Conservation (phyloP, 2,329 filamentous ascomycete species). For the Ascochyta fabae region DNA sequence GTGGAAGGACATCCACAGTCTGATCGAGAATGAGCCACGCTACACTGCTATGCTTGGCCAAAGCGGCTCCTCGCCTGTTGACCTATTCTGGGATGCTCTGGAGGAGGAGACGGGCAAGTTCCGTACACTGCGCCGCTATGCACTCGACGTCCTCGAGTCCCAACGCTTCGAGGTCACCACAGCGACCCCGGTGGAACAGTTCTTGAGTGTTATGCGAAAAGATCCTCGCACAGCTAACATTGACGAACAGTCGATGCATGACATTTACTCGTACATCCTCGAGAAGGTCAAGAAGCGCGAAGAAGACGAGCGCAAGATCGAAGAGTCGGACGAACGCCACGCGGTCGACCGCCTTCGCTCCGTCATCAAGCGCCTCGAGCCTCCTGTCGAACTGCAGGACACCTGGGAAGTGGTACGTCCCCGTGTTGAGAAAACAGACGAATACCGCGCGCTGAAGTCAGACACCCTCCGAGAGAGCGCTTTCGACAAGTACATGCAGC, state of each 20-base stretch:
- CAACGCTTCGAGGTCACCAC: conserved; percentile 89
- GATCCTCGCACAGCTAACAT: conserved; percentile 89
- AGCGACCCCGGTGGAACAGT: conserved; percentile 88
- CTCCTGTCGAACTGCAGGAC: conserved; percentile 77
- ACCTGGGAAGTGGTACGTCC: conserved; percentile 87
- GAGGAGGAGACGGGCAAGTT: conserved; percentile 93
- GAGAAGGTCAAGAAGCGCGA: conserved; percentile 83
- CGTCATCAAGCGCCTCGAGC: conserved; percentile 87
- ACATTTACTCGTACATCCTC: conserved; percentile 87
- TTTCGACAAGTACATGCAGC: conserved; percentile 90
- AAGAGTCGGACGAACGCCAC: conserved; percentile 84
- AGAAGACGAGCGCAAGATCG: conserved; percentile 81
- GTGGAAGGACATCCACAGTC: conserved; percentile 80
- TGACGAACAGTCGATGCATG: conserved; percentile 75
- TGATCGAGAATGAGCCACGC: conserved; percentile 80
- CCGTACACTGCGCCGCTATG: conserved; percentile 79
- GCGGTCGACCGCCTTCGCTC: conserved; percentile 84
- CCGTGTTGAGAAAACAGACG: conserved; percentile 79
- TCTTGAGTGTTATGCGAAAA: conserved; percentile 79
- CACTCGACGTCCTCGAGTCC: conserved; percentile 90
- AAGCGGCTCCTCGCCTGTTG: conserved; percentile 81
- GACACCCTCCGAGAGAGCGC: conserved; percentile 83
- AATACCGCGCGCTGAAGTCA: conserved; percentile 81
- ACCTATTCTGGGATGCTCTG: conserved; percentile 94
- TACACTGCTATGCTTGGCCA: conserved; percentile 86